These are phyloP conservation scores for Oryza glaberrima DNA, from an alignment of 176 grass and related monocot genomes.

Conservation along the genomic window DNA sequence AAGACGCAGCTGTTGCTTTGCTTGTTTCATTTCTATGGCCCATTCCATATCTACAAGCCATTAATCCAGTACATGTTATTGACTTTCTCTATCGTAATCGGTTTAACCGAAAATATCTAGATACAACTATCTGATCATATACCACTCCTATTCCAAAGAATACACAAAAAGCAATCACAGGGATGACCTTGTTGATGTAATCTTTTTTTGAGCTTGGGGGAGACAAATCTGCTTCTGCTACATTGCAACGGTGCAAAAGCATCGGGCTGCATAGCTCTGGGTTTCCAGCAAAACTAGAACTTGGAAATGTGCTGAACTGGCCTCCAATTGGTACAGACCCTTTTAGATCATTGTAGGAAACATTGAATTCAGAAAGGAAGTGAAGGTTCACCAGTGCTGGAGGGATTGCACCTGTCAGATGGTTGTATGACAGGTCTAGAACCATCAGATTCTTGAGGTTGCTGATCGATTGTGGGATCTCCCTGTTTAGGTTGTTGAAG, in stretches of 20 bases:
- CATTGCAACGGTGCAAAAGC: constrained; percentile 12
- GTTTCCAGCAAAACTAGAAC: constrained; percentile 48
- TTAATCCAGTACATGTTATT: too few relatives aligned
- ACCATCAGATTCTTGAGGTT: constrained; percentile 34
- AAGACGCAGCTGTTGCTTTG: not conserved
- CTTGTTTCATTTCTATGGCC: too few relatives aligned
- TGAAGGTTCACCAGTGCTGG: constrained; percentile 2
- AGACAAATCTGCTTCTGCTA: not conserved
- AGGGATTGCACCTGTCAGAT: constrained; percentile 35
- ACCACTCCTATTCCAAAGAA: constrained; percentile 44
- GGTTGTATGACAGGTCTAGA: constrained; percentile 38
- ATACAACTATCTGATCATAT: constrained; percentile 37
- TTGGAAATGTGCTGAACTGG: constrained; percentile 46
- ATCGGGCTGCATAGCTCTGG: constrained; percentile 42
- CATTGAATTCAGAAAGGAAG: constrained; percentile 47
- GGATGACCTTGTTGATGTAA: not conserved
- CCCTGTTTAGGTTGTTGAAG: constrained; percentile 40
- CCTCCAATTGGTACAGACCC: constrained; percentile 27
- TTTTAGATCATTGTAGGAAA: constrained; percentile 38
- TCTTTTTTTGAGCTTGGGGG: not conserved
- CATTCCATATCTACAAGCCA: too few relatives aligned
- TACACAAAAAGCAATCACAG: constrained; percentile 23
- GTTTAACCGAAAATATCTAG: not conserved
- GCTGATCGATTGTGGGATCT: constrained; percentile 32
- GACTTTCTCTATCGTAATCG: too few relatives aligned